Evolutionary conservation across 805 yeast species (phyloP).

Genomic region (Kuraishia ogatae): DNA sequence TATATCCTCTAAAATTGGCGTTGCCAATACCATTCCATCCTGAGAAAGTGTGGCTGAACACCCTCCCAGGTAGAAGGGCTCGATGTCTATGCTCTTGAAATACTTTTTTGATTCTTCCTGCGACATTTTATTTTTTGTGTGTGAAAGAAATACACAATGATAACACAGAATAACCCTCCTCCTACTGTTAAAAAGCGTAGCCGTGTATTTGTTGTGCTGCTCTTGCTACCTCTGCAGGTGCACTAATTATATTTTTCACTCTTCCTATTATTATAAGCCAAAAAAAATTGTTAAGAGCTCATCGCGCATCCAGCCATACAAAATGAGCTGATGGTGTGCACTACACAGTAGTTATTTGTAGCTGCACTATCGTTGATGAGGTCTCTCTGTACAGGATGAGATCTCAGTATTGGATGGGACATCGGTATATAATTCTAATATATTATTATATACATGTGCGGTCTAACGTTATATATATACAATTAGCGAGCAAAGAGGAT

Average conservation of each 20-base stretch:
- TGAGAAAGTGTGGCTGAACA: constrained; percentile 61
- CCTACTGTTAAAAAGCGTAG: too few relatives aligned
- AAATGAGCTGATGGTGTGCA: background rate
- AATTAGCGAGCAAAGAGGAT: too few relatives aligned
- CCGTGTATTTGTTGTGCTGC: too few relatives aligned
- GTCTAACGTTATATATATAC: background rate
- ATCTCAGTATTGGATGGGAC: too few relatives aligned
- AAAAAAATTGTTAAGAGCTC: background rate
- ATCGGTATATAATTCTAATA: too few relatives aligned
- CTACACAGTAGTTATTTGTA: too few relatives aligned
- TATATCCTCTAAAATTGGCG: constrained; percentile 73
- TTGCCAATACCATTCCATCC: constrained; percentile 60
- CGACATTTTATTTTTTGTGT: constrained; percentile 6
- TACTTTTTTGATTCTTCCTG: constrained; percentile 21
- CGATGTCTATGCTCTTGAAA: constrained; percentile 40
- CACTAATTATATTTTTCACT: background rate
- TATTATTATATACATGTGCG: too few relatives aligned
- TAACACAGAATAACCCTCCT: background rate
- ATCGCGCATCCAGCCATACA: background rate
- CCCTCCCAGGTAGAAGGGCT: constrained; percentile 85
- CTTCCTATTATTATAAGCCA: background rate
- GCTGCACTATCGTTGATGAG: too few relatives aligned
- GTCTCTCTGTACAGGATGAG: too few relatives aligned
- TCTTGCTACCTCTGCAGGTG: background rate
- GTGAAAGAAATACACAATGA: background rate